Evolutionary conservation across 352 stramenopile species (phyloP), one percentile per base, ranked within the genome.

Genomic region (Pythium periplocum): DNA sequence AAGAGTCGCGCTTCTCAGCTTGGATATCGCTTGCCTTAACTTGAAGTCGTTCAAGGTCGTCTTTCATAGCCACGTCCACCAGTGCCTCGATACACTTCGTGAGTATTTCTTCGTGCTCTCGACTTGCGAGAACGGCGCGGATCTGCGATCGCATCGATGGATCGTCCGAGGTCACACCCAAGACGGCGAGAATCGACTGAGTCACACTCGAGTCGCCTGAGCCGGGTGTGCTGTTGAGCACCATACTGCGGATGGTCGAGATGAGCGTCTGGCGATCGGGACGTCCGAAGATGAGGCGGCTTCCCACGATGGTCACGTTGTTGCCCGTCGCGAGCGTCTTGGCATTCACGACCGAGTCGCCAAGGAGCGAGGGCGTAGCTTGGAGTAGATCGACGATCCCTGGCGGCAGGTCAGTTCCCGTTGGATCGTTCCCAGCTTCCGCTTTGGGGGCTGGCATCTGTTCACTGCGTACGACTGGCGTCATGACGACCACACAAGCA

Each of bases 211-310:
- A 3, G 47, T 65, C 52, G 34, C 51, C 58, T 10, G 26, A 9
- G 48, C 48, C 36, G 4, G 58, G 46, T 37, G 53, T 44, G 34
- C 51, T 60, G 51, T 65, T 65, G 17, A 38, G 7, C 9, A 64
- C 54, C 57, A 64, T 57, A 12, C 57, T 64, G 45, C 41, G 6
- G 40, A 64, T 57, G 26, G 51, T 57, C 44, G 37, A 39, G 9
- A 61, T 39, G n/a, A 65, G 51, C 42, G 52, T 53, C 11, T 36
- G 42, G 46, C 48, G 49, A 35, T 58, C 50, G 9, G 57, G 38
- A 3, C 49, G 35, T 9, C 44, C 39, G 38, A 64, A 64, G 38
- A 55, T 37, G 26, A 64, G 58, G 42, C 55, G 4, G 41, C 57
- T 64, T 39, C 34, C 39, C 2, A 32, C 40, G 45, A 64, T 57